These are phyloP conservation scores for Ziziphus jujuba DNA, from an alignment of 306 rosid species.

Conservation along the genomic window DNA sequence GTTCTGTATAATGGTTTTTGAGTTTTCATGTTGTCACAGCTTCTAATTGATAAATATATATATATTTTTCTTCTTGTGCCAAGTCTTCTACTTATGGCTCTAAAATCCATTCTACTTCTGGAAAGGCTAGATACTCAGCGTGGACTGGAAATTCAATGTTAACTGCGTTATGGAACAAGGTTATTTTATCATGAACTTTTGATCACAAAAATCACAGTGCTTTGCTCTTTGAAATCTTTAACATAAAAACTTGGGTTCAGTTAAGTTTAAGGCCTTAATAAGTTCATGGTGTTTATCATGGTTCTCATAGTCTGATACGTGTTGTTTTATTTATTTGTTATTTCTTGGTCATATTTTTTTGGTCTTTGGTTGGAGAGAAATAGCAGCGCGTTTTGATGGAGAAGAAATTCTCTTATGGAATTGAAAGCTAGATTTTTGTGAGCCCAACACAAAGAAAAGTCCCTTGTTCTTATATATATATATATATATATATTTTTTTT, in stretches of 20 bases:
- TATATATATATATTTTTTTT: no score
- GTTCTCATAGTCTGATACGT: neutral
- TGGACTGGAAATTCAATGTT: slow-evolving; percentile 31
- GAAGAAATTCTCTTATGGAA: neutral
- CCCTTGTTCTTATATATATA: neutral
- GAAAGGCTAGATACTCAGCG: slow-evolving; percentile 52
- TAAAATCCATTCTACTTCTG: slow-evolving; percentile 47
- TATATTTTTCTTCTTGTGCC: slow-evolving; percentile 42
- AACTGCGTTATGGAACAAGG: slow-evolving; percentile 73
- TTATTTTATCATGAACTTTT: slow-evolving; percentile 25
- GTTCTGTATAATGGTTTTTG: slow-evolving; percentile 7
- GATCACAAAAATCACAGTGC: slow-evolving; percentile 1
- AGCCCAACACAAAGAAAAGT: neutral
- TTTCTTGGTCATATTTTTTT: neutral
- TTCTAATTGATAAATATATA: slow-evolving; percentile 4
- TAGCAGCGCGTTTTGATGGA: neutral
- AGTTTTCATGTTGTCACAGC: no score
- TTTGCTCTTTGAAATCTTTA: neutral
- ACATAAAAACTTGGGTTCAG: neutral
- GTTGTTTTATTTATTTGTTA: neutral
- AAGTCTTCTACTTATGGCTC: slow-evolving; percentile 63
- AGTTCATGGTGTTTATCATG: neutral
- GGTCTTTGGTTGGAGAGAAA: neutral
- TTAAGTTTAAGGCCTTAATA: neutral
- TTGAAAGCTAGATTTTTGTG: neutral